Evolutionary conservation across 1,139 yeast species (phyloP).

Genomic region (Hyphopichia buzzinii): DNA sequence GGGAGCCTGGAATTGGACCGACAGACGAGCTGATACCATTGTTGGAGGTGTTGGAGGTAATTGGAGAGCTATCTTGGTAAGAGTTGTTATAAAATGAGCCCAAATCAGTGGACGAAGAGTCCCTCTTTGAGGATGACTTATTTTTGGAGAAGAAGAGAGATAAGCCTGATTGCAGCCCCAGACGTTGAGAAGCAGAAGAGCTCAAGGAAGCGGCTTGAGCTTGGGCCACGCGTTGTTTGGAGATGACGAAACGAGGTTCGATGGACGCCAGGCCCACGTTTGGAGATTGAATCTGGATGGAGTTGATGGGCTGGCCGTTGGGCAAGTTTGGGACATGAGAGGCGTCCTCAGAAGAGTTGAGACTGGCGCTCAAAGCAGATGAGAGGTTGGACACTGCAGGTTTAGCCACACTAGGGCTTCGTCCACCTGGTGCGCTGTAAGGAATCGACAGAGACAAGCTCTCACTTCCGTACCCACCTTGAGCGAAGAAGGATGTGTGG

Average conservation of each 20-base stretch:
- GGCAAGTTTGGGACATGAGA: conserved; percentile 45
- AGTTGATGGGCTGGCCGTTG: conserved; percentile 55
- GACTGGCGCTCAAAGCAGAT: conserved; percentile 1
- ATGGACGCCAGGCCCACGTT: conserved; percentile 53
- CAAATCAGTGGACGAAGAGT: conserved; percentile 40
- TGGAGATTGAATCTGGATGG: conserved; percentile 70
- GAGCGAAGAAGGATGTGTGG: conserved; percentile 38
- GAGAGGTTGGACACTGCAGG: conserved; percentile 11
- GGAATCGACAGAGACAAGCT: conserved; percentile 66
- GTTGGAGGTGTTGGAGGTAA: conserved; percentile 9
- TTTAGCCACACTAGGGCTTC: conserved; percentile 14
- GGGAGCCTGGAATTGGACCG: conserved; percentile 28
- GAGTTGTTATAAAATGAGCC: conserved; percentile 47
- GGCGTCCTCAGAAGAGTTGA: background rate
- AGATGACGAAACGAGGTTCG: conserved; percentile 70
- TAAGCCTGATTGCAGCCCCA: conserved; percentile 50
- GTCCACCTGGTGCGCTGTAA: conserved; percentile 69
- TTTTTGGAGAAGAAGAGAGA: conserved; percentile 45
- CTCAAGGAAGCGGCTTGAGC: conserved; percentile 43
- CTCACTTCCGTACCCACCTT: conserved; percentile 36
- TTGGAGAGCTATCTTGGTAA: conserved; percentile 26
- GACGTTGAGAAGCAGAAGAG: conserved; percentile 31
- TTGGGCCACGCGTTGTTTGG: conserved; percentile 69
- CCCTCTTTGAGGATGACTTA: conserved; percentile 22
- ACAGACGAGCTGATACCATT: conserved; percentile 4